phyloP scores from a whole-genome alignment of 148 eudicot genomes.

The Silene conica region DNA sequence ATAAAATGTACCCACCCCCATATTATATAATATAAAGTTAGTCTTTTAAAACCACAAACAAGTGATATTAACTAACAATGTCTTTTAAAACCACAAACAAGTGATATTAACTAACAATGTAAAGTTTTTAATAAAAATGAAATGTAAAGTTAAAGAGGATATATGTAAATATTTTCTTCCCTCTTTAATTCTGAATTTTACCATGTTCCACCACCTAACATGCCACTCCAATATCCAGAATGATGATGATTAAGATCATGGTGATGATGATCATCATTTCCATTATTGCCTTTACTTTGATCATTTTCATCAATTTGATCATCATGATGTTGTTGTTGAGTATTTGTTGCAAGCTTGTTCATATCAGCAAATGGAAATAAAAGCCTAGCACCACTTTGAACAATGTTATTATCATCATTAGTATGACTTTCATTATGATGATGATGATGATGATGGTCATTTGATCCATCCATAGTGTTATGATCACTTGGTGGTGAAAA shows the following conservation, averaged over 20 bases:
- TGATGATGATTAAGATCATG: constrained; percentile 18
- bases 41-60: constrained; percentile 18
- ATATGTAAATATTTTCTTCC: no score
- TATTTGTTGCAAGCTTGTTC: constrained; percentile 31
- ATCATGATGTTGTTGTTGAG: constrained; percentile 16
- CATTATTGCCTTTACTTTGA: constrained; percentile 34
- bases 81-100: constrained; percentile 14
- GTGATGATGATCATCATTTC: constrained; percentile 29
- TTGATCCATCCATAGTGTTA: constrained; percentile 20
- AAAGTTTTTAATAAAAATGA: not conserved
- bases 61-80: constrained; percentile 9
- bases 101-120: constrained; percentile 6
- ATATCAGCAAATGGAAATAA: constrained; percentile 58
- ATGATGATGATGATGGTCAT: constrained; percentile 18
- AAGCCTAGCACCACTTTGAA: constrained; percentile 30
- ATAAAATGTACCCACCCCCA: constrained; percentile 21
- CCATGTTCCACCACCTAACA: constrained; percentile 53
- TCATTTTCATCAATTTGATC: constrained; percentile 15
- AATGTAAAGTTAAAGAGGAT: no score
- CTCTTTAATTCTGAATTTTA: constrained; percentile 10
- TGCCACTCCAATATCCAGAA: constrained; percentile 44
- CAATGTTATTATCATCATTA: constrained; percentile 17
- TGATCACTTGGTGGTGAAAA: constrained; percentile 15
- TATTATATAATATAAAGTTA: constrained; percentile 26
- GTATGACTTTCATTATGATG: not conserved